These are phyloP conservation scores for Cutaneotrichosporon sp. DNA, from an alignment of 1,284 basidiomycete species.

Conservation along the genomic window DNA sequence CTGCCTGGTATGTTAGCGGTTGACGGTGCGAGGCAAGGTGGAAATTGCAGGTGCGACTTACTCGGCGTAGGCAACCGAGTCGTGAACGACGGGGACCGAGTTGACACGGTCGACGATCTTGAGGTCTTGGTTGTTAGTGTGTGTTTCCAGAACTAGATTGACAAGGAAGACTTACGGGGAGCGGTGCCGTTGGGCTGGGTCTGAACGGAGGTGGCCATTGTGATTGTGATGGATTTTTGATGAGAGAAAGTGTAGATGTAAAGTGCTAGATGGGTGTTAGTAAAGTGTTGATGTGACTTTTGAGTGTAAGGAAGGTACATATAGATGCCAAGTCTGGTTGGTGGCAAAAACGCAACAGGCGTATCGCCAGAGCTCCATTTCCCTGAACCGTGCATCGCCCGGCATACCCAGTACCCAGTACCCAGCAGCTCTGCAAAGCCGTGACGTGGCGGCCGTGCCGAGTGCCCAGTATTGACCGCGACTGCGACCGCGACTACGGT, in stretches of 20 bases:
- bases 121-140: conserved; percentile 37
- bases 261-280: conserved; percentile 1
- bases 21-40: neutral
- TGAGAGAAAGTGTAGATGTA: conserved; percentile 3
- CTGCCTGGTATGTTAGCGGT: conserved; percentile 24
- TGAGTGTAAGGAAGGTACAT: conserved; percentile 5
- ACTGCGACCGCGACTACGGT: no score
- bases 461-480: no score
- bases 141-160: neutral
- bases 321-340: neutral
- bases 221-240: conserved; percentile 6
- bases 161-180: conserved; percentile 2
- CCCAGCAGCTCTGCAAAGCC: no score
- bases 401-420: no score
- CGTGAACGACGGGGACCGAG: conserved; percentile 50
- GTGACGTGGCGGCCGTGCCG: no score
- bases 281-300: neutral
- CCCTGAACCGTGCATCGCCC: neutral
- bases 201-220: conserved; percentile 24
- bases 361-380: no score
- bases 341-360: neutral
- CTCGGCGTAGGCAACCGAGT: conserved; percentile 50
- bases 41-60: conserved; percentile 26
- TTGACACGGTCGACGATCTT: conserved; percentile 51
- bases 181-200: conserved; percentile 25